Evolutionary conservation across 2,329 filamentous ascomycete species (phyloP).

Genomic region (Aspergillus glaucus): DNA sequence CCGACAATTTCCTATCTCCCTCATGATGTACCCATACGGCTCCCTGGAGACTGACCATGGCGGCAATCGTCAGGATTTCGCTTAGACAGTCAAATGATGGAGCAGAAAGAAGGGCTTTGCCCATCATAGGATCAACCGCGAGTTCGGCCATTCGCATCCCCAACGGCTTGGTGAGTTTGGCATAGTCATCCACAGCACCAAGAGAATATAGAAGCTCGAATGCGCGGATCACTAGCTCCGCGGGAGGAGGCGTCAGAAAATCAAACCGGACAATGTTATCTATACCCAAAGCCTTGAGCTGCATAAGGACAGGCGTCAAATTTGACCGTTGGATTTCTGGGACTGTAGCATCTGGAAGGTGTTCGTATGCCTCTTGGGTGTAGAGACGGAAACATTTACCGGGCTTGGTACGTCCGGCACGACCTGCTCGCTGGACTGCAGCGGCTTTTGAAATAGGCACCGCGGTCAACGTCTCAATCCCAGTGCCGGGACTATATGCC

Average conservation of each 20-base stretch:
- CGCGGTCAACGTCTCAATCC: constrained; percentile 80
- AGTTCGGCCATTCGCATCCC: constrained; percentile 89
- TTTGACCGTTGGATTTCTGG: constrained; percentile 93
- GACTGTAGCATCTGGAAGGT: constrained; percentile 64
- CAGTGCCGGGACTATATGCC: constrained; percentile 74
- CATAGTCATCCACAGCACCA: constrained; percentile 80
- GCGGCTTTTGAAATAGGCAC: constrained; percentile 84
- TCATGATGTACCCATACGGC: constrained; percentile 77
- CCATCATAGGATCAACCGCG: constrained; percentile 92
- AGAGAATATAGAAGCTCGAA: constrained; percentile 82
- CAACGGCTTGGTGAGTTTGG: constrained; percentile 82
- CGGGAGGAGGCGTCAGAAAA: constrained; percentile 78
- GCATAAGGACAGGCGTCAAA: constrained; percentile 77
- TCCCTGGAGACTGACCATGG: constrained; percentile 84
- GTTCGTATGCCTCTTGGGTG: constrained; percentile 65
- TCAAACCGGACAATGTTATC: constrained; percentile 90
- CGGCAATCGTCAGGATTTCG: constrained; percentile 85
- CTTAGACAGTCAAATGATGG: constrained; percentile 68
- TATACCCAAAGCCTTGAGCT: constrained; percentile 90
- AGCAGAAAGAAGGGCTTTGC: constrained; percentile 74
- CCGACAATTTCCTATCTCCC: constrained; percentile 67
- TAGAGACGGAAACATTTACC: constrained; percentile 95
- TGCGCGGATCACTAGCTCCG: constrained; percentile 76
- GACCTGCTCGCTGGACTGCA: constrained; percentile 82
- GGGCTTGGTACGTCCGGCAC: constrained; percentile 79